Evolutionary conservation across 1,284 basidiomycete species (phyloP).

Genomic region (Cryptococcus sp.): DNA sequence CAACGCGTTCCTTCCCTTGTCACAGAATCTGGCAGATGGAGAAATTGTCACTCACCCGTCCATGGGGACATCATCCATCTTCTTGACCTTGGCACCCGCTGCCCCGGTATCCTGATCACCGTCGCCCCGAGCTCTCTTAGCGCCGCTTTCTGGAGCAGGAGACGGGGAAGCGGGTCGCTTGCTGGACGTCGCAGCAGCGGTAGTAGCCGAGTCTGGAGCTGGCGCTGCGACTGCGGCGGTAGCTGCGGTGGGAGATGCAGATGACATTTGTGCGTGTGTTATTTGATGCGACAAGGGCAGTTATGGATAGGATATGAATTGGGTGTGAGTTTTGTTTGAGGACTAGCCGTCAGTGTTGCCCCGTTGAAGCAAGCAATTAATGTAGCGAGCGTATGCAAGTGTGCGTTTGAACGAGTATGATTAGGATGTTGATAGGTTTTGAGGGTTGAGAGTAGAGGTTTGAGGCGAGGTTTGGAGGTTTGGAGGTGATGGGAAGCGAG

Average conservation of each 20-base stretch:
- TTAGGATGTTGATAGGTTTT: neutral
- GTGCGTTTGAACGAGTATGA: constrained; percentile 1
- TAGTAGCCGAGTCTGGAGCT: too few species aligned
- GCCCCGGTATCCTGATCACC: constrained; percentile 6
- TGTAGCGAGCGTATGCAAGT: neutral
- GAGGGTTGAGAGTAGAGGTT: too few species aligned
- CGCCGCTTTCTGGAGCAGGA: constrained; percentile 7
- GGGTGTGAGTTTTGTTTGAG: constrained; percentile 1
- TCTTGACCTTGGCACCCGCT: constrained; percentile 19
- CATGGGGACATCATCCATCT: constrained; percentile 46
- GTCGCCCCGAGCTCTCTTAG: constrained; percentile 3
- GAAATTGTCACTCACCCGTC: constrained; percentile 34
- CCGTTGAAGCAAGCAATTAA: too few species aligned
- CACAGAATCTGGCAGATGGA: neutral
- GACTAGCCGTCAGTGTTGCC: constrained; percentile 6
- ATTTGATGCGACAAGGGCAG: neutral
- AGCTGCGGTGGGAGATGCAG: constrained; percentile 7
- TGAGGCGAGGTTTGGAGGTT: neutral
- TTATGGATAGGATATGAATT: neutral
- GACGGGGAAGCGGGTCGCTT: constrained; percentile 19
- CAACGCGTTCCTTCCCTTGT: neutral
- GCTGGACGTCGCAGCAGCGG: constrained; percentile 6
- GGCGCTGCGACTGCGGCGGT: too few species aligned
- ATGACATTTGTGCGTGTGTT: constrained; percentile 8
- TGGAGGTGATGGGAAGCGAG: too few species aligned